Evolutionary conservation across 169 alveolate species (phyloP), one percentile per base, ranked within the genome.

Genomic region (Eimeria necatrix): DNA sequence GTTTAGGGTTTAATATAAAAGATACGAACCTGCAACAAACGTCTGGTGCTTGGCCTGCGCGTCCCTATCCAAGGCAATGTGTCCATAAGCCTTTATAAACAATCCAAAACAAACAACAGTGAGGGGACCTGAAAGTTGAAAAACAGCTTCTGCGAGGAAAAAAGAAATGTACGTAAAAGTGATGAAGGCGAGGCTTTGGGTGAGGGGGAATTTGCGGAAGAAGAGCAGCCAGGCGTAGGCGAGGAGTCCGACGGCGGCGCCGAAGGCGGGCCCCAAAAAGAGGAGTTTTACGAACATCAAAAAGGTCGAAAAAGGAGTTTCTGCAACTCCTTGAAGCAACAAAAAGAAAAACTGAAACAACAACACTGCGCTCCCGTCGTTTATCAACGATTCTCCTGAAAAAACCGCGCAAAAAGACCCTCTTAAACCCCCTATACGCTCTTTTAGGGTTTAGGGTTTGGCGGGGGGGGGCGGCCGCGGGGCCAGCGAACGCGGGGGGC

Each of bases 61-160:
- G 59, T 96, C 98, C 26, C 98, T 95, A 83, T 97, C 98, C 48
- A 98, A 95, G 0, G 98, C 98, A 10, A 97, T 96, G 59, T 97
- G 96, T 14, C 99, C 99, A 85, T 96, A 97, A 4, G 98, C 98
- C 93, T 97, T 97, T 81, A 97, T 96, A 93, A 97, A 97, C 52
- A 98, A 86, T 4, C 99, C 99, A 92, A 97, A 98, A 94, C 98
- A 97, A 20, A 98, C 99, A 9, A 97, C 98, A 6, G 98, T 95
- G n/a, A 98, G 96, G 7, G 98, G 98, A 0, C 99, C 99, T 3
- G 98, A 96, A 49, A 97, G 93, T 68, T 96, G 95, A 89, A 97
- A 92, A 81, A 89, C 93, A 92, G 95, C 97, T 84, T 98, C 99
- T 14, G 98, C 96, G 5, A 97, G 61, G 87, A 98, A 98, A 93